Percentiles rank a stretch among this genome's conserved stretches.
Evolutionary conservation across 1,139 yeast species (phyloP).

Genomic region (Eremothecium cymbalariae): DNA sequence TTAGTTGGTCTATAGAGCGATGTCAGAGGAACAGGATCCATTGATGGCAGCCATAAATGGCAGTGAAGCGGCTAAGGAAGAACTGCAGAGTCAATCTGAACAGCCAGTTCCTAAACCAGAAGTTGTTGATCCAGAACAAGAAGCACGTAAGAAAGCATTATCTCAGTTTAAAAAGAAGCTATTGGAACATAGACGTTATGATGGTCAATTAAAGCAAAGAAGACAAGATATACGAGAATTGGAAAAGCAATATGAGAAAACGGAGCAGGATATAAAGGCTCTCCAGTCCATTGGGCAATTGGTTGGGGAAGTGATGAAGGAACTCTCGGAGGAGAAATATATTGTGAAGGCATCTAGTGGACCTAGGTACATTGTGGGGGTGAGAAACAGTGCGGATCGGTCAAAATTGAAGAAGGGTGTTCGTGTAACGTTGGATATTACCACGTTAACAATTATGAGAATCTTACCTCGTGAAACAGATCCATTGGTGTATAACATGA

Average conservation of each 20-base stretch:
- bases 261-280: constrained; percentile 95
- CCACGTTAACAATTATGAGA: constrained; percentile 96
- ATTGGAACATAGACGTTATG: constrained; percentile 92
- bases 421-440: constrained; percentile 94
- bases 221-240: constrained; percentile 77
- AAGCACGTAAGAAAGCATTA: constrained; percentile 75
- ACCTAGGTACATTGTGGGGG: constrained; percentile 96
- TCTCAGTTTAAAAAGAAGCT: constrained; percentile 75
- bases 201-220: constrained; percentile 78
- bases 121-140: constrained; percentile 42
- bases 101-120: constrained; percentile 16
- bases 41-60: constrained; percentile 60
- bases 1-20: constrained; percentile 15
- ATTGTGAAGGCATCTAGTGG: constrained; percentile 97
- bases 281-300: constrained; percentile 96
- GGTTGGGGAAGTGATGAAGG: constrained; percentile 95
- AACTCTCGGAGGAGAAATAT: constrained; percentile 87
- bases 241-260: constrained; percentile 79
- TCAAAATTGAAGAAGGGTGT: constrained; percentile 85
- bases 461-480: constrained; percentile 96
- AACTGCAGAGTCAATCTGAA: constrained; percentile 13
- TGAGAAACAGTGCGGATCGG: constrained; percentile 85
- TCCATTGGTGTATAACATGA: constrained; percentile 97
- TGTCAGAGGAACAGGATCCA: constrained; percentile 69
- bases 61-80: constrained; percentile 28